Evolutionary conservation across 2,329 filamentous ascomycete species (phyloP).

Genomic region (Epichloe baconii): DNA sequence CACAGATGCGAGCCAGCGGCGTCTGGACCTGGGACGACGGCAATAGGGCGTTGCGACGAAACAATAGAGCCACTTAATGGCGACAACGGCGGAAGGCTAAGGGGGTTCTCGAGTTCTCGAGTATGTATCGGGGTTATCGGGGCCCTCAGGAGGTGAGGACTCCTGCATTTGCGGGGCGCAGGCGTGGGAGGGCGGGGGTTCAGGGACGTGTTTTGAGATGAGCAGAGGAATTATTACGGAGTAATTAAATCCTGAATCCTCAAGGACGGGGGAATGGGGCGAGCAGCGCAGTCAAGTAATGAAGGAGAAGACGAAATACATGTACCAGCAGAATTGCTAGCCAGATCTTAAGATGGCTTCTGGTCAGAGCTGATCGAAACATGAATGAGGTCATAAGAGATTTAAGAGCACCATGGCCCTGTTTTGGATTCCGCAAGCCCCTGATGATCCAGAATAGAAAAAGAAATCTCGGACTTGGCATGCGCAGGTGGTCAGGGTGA

Average conservation of each 20-base stretch:
- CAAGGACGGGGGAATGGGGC: not conserved
- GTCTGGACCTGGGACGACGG: not conserved
- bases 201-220: not conserved
- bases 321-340: not conserved
- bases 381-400: too few species aligned
- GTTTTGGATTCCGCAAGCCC: not conserved
- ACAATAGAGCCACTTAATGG: not conserved
- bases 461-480: not conserved
- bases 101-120: conserved; percentile 22
- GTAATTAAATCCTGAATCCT: too few species aligned
- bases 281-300: not conserved
- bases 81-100: not conserved
- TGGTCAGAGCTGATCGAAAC: too few species aligned
- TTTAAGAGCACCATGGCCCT: not conserved
- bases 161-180: too few species aligned
- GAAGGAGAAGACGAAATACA: not conserved
- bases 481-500: not conserved
- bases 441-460: not conserved
- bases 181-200: not conserved
- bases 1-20: not conserved
- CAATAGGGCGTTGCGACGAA: not conserved
- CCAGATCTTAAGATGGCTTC: too few species aligned
- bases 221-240: not conserved
- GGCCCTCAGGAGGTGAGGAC: too few species aligned
- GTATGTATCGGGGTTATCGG: too few species aligned